Evolutionary conservation across 495 filamentous ascomycete species (phyloP).

Genomic region (Amorphotheca resinae): DNA sequence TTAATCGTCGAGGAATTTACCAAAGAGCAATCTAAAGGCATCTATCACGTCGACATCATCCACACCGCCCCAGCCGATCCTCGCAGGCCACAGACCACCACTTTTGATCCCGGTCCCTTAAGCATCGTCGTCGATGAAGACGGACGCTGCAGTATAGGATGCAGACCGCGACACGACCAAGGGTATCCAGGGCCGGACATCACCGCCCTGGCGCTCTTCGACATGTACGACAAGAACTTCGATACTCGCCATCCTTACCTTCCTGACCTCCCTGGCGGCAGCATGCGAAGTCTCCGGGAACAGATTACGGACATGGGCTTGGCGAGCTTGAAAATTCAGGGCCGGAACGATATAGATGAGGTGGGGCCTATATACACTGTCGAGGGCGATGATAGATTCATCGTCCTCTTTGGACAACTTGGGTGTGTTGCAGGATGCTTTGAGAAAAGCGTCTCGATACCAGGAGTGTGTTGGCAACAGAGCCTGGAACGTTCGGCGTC

Average conservation of each 20-base stretch:
- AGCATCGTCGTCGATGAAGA: neutral
- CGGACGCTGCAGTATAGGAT: neutral
- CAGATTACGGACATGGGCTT: neutral
- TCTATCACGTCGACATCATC: neutral
- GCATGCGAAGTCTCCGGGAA: neutral
- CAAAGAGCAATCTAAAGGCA: neutral
- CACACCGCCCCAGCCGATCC: neutral
- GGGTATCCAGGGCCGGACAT: neutral
- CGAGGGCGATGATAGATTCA: conserved; percentile 15
- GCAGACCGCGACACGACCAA: neutral
- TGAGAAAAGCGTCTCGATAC: conserved; percentile 6
- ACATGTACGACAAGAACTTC: conserved; percentile 1
- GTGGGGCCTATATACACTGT: neutral
- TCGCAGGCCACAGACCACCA: too few species aligned
- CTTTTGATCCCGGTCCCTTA: too few species aligned
- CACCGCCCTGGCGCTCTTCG: neutral
- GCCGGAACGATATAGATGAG: neutral
- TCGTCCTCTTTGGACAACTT: conserved; percentile 4
- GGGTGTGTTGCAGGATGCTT: conserved; percentile 16
- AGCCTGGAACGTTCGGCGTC: too few species aligned
- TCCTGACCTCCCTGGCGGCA: neutral
- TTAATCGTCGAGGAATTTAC: neutral
- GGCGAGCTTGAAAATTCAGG: neutral
- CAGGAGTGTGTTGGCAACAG: too few species aligned
- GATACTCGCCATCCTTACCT: neutral